Evolutionary conservation across 1,284 basidiomycete genomes (phyloP), one percentile per base, ranked within the genome.

Genomic region (Ustilago tritici): DNA sequence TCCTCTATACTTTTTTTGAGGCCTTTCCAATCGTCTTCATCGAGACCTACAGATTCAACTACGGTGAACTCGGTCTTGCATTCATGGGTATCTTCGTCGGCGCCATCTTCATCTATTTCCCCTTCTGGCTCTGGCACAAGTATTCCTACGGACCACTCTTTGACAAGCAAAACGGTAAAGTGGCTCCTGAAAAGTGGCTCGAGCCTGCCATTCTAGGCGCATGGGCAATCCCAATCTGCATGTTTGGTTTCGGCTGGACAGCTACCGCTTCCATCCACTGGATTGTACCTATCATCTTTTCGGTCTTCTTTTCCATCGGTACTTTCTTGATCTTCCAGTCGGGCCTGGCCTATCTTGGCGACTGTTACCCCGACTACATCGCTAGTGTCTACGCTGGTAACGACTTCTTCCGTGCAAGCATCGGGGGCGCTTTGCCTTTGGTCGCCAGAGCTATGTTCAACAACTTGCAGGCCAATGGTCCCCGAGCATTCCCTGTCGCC

Each of bases 161-260:
- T 54, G 68, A 74, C 47, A 58, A 56, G 6, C 58, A 70, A 35
- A 40, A 63, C 9, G 80, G 80, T 34, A 68, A 63, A 19, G 63
- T 81, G 3, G 69, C 72, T 1, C 79, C 80, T 12, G 78, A 82
- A 47, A 74, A 81, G 34, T 80, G 82, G 59, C 73, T 82, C 31
- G 67, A 73, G 23, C 78, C 76, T 0, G 78, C 68, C 32, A 75
- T 80, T 36, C 12, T 82, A 15, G 76, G 73, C 9, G 68, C 67
- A 2, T 69, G 63, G 63, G 93, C 95, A 88, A 65, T 80, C 32
- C 82, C 82, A 3, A 62, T 82, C 41, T 76, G 71, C 68, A 63
- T 84, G 62, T 84, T 84, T 55, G 69, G 68, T 2, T 81, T 83
- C 43, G 82, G 79, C 12, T 84, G 82, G 82, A 84, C 82, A 0